phyloP scores from a whole-genome alignment of 805 yeast genomes.

The Candida khao-thaluensis region DNA sequence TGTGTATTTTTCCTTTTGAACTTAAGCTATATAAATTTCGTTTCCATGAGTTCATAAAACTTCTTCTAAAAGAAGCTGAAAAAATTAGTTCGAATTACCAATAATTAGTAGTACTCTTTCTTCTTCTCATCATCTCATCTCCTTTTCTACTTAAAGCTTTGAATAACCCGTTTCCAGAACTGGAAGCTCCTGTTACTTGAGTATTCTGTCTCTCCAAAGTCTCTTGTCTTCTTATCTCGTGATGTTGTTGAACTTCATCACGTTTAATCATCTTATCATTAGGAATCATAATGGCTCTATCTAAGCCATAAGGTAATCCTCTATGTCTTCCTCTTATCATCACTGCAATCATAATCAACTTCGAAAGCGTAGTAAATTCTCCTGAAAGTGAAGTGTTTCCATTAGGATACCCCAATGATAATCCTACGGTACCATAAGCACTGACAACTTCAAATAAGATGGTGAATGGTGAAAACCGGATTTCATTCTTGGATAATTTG shows the following conservation, averaged over 20 bases:
- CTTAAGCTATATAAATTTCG: no score
- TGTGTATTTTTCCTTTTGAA: no score
- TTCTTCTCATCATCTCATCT: conserved; percentile 11
- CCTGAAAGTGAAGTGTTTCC: conserved; percentile 69
- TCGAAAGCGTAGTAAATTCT: conserved; percentile 69
- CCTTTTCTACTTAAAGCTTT: conserved; percentile 15
- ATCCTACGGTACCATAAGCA: conserved; percentile 96
- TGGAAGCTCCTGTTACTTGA: conserved; percentile 7
- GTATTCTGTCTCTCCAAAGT: conserved; percentile 25
- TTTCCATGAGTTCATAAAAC: no score
- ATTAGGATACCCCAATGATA: conserved; percentile 79
- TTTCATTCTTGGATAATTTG: conserved; percentile 45
- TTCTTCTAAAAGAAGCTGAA: no score
- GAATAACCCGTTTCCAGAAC: conserved; percentile 12
- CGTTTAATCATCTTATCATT: conserved; percentile 61
- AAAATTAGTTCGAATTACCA: background rate
- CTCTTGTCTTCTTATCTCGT: conserved; percentile 34
- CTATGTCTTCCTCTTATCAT: conserved; percentile 95
- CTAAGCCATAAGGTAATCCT: conserved; percentile 90
- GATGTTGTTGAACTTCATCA: conserved; percentile 60
- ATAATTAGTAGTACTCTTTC: conserved; percentile 2
- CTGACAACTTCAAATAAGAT: conserved; percentile 85
- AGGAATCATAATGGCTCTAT: conserved; percentile 89
- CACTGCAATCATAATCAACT: conserved; percentile 82
- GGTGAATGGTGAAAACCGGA: conserved; percentile 63